Evolutionary conservation across 352 stramenopile genomes (phyloP), one percentile per base, ranked within the genome.

Genomic region (Pseudoperonospora humuli): DNA sequence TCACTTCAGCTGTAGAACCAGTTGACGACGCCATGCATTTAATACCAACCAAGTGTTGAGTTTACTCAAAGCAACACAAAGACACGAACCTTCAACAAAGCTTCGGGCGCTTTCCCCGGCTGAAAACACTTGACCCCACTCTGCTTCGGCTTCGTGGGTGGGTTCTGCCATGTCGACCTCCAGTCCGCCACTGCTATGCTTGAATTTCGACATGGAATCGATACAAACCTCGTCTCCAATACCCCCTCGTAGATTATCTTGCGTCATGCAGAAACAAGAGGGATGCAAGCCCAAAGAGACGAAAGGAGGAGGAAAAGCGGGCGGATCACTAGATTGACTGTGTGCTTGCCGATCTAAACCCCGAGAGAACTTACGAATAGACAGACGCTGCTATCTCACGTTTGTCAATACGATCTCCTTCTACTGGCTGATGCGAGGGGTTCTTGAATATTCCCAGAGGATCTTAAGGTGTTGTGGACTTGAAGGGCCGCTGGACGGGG

Each of bases 1-100:
- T 89, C 36, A 97, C 87, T 35, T 98, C 93, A 27, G 86, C 93
- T 91, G 31, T 26, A 43, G 19, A 39, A 20, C 18, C 7, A 55
- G 41, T 7, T 15, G n/a, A 35, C 44, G 18, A 25, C n/a, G 17
- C 3, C 14, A 7, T 26, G 21, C 15, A 37, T 17, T 38, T 21
- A 44, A 29, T 14, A 39, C 21, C 13, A 36, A 37, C 31, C 25
- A 19, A 24, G 21, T 2, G 17, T 17, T 6, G 28, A 27, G 53
- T 3, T 17, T 4, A 8, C 23, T n/a, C 7, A 11, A 3, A 36
- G 20, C n/a, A 39, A 26, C 14, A 28, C 13, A 18, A 1, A 3
- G 7, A 10, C 3, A 37, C 54, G 14, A 34, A 75, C 68, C 67
- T 64, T 88, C 75, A n/a, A 86, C 75, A 38, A 82, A 73, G n/a